Evolutionary conservation across 768 basidiomycete genomes (phyloP), one percentile per base, ranked within the genome.

Genomic region (Mycena olivaceomarginata): DNA sequence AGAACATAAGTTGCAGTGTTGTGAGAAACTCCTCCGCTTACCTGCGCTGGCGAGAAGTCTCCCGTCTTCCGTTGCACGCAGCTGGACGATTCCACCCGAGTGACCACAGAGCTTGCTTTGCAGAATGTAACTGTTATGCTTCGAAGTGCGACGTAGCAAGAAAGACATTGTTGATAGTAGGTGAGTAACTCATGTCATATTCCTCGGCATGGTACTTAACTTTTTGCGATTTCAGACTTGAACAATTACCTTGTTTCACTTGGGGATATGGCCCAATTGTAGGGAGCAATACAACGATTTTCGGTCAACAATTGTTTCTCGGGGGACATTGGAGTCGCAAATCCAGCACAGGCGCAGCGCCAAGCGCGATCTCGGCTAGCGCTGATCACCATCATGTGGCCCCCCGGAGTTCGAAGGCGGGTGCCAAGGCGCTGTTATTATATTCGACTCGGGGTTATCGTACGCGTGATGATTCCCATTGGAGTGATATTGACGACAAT

Each of bases 21-120:
- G 40, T 43, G 43, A 67, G 59, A 57, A n/a, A 53, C 46, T 43
- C 43, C 15, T 59, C 37, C 10, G 37, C 70, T 69, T 65, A 75
- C 77, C 77, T 75, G 70, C 74, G 62, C 74, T 75, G 60, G 74
- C 74, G 40, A 78, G 70, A 46, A 68, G 53, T 48, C 41, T 78
- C 20, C 77, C 77, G 63, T 78, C 77, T 22, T 75, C 74, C 12
- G 66, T 66, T 48, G 70, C 65, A n/a, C 41, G 45, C 40, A 78
- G 77, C 20, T 41, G 16, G 59, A 75, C 31, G 41, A 78, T 66
- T 39, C 69, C 77, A 51, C 77, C 77, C 1, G 71, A 72, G 67
- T 78, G 77, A 51, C 77, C 74, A n/a, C 37, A 45, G n/a, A 78
- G 74, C 70, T 48, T 56, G 65, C 57, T 37, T 13, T 69, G 70